phyloP scores from a whole-genome alignment of 805 yeast species.

The Pichia manshurica region DNA sequence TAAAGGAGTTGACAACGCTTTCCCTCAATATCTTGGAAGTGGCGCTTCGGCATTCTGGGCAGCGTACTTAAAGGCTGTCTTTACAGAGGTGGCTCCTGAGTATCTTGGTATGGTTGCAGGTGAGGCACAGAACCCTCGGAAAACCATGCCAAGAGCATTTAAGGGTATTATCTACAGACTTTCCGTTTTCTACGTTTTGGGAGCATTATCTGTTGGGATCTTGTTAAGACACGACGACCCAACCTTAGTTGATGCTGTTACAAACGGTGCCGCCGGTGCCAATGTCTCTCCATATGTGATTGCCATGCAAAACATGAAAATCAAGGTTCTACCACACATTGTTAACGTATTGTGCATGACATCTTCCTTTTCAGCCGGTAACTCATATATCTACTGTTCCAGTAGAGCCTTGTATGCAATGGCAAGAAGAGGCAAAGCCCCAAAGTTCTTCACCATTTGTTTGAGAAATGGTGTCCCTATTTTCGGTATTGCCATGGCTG shows the following conservation, averaged over 20 bases:
- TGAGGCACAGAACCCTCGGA: conserved; percentile 57
- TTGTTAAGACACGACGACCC: conserved; percentile 69
- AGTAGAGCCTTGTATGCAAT: conserved; percentile 63
- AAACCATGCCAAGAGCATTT: conserved; percentile 71
- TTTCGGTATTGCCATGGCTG: conserved; percentile 33
- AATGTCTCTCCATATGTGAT: conserved; percentile 78
- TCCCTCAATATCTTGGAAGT: conserved; percentile 47
- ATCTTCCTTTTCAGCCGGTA: conserved; percentile 79
- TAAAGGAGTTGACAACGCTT: conserved; percentile 31
- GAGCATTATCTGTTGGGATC: conserved; percentile 74
- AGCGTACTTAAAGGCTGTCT: conserved; percentile 65
- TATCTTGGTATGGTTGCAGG: conserved; percentile 82
- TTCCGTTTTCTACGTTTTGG: conserved; percentile 61
- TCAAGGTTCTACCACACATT: conserved; percentile 64
- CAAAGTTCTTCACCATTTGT: conserved; percentile 56
- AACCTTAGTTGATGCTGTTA: conserved; percentile 49
- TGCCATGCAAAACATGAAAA: conserved; percentile 68
- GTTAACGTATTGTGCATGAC: conserved; percentile 74
- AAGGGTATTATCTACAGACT: conserved; percentile 68
- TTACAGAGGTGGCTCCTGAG: conserved; percentile 78
- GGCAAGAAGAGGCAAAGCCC: conserved; percentile 70
- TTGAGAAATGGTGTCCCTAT: conserved; percentile 53
- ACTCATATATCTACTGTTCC: conserved; percentile 71
- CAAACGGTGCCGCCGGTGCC: conserved; percentile 64
- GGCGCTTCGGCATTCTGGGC: conserved; percentile 66